Conservation (phyloP, 2,329 filamentous ascomycete species). For the Fusarium kyushuense region DNA sequence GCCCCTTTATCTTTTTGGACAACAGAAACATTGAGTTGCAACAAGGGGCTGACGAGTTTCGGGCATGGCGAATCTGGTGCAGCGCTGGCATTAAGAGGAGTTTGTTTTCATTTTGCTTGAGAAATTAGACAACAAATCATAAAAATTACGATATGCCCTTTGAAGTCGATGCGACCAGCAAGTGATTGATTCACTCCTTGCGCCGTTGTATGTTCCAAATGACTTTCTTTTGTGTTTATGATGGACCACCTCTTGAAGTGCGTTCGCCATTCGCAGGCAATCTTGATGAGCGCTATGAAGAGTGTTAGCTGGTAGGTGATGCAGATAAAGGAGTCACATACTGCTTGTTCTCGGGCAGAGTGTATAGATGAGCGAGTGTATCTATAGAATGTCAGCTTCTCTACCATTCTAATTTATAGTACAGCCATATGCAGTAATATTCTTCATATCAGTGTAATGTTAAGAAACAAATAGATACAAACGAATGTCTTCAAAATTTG, state of each 20-base stretch:
- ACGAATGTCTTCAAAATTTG: slow-evolving; percentile 1
- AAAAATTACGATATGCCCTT: slow-evolving; percentile 34
- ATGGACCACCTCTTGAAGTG: slow-evolving; percentile 20
- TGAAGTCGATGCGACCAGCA: not conserved
- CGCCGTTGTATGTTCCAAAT: slow-evolving; percentile 21
- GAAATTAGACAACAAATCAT: slow-evolving; percentile 41
- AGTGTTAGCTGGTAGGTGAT: slow-evolving; percentile 8
- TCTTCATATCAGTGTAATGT: no score
- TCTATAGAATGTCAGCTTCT: slow-evolving; percentile 40
- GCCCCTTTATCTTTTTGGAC: slow-evolving; percentile 27
- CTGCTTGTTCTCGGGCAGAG: slow-evolving; percentile 52
- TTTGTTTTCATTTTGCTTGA: slow-evolving; percentile 32
- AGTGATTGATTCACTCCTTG: slow-evolving; percentile 14
- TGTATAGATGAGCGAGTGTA: slow-evolving; percentile 59
- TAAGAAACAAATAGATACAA: not conserved
- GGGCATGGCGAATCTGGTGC: slow-evolving; percentile 31
- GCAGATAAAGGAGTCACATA: slow-evolving; percentile 10
- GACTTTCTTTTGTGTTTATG: slow-evolving; percentile 1
- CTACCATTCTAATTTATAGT: no score
- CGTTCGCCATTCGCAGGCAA: slow-evolving; percentile 35
- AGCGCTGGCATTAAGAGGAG: slow-evolving; percentile 35
- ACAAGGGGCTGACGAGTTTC: slow-evolving; percentile 16
- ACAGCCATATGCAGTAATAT: no score
- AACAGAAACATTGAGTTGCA: slow-evolving; percentile 26
- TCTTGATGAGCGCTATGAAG: slow-evolving; percentile 24